These are phyloP conservation scores for Sphaerobolus stellatus DNA, from an alignment of 1,284 basidiomycete genomes.

Conservation along the genomic window DNA sequence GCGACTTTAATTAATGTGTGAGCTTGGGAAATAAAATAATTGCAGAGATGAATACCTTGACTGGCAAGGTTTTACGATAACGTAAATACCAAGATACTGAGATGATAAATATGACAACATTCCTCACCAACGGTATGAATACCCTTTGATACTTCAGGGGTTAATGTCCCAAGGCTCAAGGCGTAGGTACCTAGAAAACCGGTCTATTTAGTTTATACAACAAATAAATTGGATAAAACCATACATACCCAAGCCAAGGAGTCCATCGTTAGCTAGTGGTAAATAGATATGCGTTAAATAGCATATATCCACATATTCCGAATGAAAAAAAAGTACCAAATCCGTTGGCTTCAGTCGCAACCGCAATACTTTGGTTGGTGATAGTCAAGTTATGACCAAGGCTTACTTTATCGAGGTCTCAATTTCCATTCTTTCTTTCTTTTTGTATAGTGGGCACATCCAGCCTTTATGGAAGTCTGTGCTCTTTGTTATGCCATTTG, in stretches of 20 bases:
- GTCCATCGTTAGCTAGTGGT: conserved; percentile 35
- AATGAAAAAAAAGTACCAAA: conserved; percentile 31
- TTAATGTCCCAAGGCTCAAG: conserved; percentile 34
- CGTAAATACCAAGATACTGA: not conserved
- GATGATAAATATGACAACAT: not conserved
- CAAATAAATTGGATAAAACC: not conserved
- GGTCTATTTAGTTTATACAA: not conserved
- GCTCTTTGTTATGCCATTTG: too few relatives aligned
- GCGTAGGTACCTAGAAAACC: conserved; percentile 34
- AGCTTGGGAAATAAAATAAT: not conserved
- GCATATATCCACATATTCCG: too few relatives aligned
- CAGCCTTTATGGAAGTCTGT: too few relatives aligned
- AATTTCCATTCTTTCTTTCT: too few relatives aligned
- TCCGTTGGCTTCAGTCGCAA: conserved; percentile 35
- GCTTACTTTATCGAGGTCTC: conserved; percentile 33
- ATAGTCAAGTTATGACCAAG: conserved; percentile 23
- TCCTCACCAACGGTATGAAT: conserved; percentile 37
- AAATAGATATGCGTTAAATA: too few relatives aligned
- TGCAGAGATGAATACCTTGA: too few relatives aligned
- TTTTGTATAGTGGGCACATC: too few relatives aligned
- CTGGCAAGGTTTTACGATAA: conserved; percentile 27
- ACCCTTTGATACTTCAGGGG: conserved; percentile 13
- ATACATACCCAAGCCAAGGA: conserved; percentile 34
- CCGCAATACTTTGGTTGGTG: conserved; percentile 45
- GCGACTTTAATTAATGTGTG: conserved; percentile 14